phyloP scores from a whole-genome alignment of 768 basidiomycete genomes.

The Tephrocybe sp. region DNA sequence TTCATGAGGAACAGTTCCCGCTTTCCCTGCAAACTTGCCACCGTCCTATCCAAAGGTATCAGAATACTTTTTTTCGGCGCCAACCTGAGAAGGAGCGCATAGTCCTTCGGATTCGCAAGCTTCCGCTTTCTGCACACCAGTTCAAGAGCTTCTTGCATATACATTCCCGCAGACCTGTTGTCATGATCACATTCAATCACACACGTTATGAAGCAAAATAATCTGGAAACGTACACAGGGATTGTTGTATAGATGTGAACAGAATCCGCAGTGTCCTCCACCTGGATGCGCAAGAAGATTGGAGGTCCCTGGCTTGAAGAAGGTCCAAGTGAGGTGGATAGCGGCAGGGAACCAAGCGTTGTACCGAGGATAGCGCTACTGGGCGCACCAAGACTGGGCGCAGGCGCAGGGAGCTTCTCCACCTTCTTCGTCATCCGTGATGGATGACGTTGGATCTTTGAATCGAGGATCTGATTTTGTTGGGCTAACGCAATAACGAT shows the following conservation, averaged over 20 bases:
- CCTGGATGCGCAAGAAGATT: slow-evolving; percentile 78
- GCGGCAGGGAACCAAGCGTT: slow-evolving; percentile 39
- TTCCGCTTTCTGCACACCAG: slow-evolving; percentile 71
- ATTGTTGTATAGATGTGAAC: slow-evolving; percentile 89
- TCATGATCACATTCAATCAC: neutral
- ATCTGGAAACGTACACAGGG: slow-evolving; percentile 63
- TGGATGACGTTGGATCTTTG: slow-evolving; percentile 78
- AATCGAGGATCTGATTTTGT: slow-evolving; percentile 81
- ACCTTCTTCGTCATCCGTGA: slow-evolving; percentile 67
- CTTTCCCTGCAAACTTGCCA: slow-evolving; percentile 91
- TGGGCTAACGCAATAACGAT: slow-evolving; percentile 30
- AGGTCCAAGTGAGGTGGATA: slow-evolving; percentile 69
- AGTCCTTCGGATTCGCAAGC: slow-evolving; percentile 69
- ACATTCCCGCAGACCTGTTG: slow-evolving; percentile 86
- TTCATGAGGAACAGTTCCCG: slow-evolving; percentile 80
- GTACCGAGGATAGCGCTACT: slow-evolving; percentile 49
- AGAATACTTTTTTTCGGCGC: slow-evolving; percentile 66
- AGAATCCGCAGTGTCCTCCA: slow-evolving; percentile 77
- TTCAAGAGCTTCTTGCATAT: slow-evolving; percentile 95
- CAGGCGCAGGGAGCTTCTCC: slow-evolving; percentile 45
- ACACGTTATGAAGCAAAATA: neutral
- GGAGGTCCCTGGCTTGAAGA: slow-evolving; percentile 74
- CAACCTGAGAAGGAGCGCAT: slow-evolving; percentile 81
- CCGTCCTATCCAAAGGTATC: slow-evolving; percentile 91
- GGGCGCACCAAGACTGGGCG: slow-evolving; percentile 35